A percentile compares a stretch with the other conserved stretches of the same genome.
These are phyloP conservation scores for Gamarada debralockiae DNA, from an alignment of 495 filamentous ascomycete species.

Conservation along the genomic window DNA sequence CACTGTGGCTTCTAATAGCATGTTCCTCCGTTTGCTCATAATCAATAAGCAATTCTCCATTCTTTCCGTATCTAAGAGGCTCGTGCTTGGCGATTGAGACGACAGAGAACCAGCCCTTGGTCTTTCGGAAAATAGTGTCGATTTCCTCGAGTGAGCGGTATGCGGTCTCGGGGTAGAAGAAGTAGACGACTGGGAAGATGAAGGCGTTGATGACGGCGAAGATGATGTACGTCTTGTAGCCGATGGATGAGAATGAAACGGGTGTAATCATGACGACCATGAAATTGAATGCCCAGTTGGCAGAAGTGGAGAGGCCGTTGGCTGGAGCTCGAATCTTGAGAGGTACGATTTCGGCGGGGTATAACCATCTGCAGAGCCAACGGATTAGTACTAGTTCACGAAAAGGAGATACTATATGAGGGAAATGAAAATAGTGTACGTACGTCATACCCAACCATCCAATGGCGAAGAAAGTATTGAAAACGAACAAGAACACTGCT, in stretches of 20 bases:
- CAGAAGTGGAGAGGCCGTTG: slow-evolving; percentile 62
- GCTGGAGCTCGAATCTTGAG: slow-evolving; percentile 69
- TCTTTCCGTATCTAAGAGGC: slow-evolving; percentile 66
- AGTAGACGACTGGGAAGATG: slow-evolving; percentile 66
- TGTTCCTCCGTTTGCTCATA: slow-evolving; percentile 46
- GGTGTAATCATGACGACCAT: slow-evolving; percentile 70
- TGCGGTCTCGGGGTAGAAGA: slow-evolving; percentile 75
- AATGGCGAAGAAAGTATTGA: slow-evolving; percentile 73
- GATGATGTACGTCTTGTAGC: slow-evolving; percentile 72
- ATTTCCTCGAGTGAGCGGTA: slow-evolving; percentile 72
- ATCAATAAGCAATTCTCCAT: slow-evolving; percentile 62
- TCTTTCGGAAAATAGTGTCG: slow-evolving; percentile 71
- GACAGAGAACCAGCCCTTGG: slow-evolving; percentile 51
- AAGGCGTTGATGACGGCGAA: slow-evolving; percentile 74
- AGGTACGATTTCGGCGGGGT: slow-evolving; percentile 71
- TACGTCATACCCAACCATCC: slow-evolving; percentile 76
- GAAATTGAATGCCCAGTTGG: slow-evolving; percentile 59
- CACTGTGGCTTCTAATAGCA: not conserved
- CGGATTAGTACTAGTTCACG: too few relatives aligned
- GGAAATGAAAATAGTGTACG: slow-evolving; percentile 20
- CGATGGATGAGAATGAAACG: slow-evolving; percentile 61
- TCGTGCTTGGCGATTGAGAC: slow-evolving; percentile 55
- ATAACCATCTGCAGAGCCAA: slow-evolving; percentile 54
- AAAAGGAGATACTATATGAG: slow-evolving; percentile 1
- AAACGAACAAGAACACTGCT: slow-evolving; percentile 62